These are phyloP conservation scores for Candida nanaspora DNA, from an alignment of 805 yeast species.

Conservation along the genomic window DNA sequence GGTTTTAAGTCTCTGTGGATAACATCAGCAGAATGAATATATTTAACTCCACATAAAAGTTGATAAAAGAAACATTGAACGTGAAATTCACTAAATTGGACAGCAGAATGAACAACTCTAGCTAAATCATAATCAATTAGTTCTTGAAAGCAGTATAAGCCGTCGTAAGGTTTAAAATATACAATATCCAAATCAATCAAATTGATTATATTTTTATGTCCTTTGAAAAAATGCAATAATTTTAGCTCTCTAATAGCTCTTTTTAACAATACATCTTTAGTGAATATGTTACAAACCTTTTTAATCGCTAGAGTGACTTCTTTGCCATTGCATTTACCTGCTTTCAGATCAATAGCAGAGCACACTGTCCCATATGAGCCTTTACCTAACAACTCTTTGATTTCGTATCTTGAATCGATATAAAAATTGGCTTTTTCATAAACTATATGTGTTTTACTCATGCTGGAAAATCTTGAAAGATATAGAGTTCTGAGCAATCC, in stretches of 20 bases:
- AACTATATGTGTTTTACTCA: conserved; percentile 18
- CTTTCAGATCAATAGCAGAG: conserved; percentile 52
- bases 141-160: conserved; percentile 86
- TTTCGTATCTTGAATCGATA: conserved; percentile 52
- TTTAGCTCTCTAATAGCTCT: conserved; percentile 81
- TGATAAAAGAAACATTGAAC: conserved; percentile 73
- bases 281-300: conserved; percentile 66
- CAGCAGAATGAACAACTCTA: conserved; percentile 68
- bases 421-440: conserved; percentile 54
- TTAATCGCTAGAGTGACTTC: conserved; percentile 60
- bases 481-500: no score
- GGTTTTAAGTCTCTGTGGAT: conserved; percentile 92
- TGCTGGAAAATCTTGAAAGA: no score
- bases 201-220: conserved; percentile 76
- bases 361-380: conserved; percentile 88
- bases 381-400: conserved; percentile 58
- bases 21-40: conserved; percentile 87
- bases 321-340: conserved; percentile 28
- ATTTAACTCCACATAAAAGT: conserved; percentile 77
- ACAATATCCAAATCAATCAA: conserved; percentile 72
- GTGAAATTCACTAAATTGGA: conserved; percentile 79
- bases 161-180: conserved; percentile 62
- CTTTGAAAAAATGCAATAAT: conserved; percentile 74
- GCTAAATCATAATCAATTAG: conserved; percentile 76
- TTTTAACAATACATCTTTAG: conserved; percentile 57